Base-by-base conservation (phyloP, 1,284 basidiomycete species). In the Boletus chippewaensis region DNA sequence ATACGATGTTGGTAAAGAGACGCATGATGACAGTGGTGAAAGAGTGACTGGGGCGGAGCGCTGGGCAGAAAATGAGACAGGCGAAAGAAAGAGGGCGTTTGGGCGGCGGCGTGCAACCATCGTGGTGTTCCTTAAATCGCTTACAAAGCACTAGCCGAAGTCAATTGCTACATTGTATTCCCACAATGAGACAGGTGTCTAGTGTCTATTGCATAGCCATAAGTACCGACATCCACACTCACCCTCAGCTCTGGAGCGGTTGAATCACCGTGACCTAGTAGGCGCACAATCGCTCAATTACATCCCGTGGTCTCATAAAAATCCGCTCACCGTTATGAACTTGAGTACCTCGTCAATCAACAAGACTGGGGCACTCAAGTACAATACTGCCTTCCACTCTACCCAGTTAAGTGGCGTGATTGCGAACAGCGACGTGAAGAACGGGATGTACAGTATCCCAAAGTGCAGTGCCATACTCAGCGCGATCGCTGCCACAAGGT, bases 371-470 rank as follows among this genome's bases (percentile, higher is more conserved):
- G 84, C 83, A 56, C 90, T 94, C 57, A 98, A 80, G 61, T 77
- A 81, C 52, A 99, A 67, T 8, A 99, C 95, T n/a, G 92, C 94
- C 68, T 88, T 84, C 94, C 95, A 98, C 72, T 99, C 95, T 15
- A 70, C 71, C 84, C 83, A 88, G 73, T 93, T 95, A 52, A 99
- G 78, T 4, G 94, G 89, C 0, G 87, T 86, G 66, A 98, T 95
- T 48, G 88, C 87, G 70, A 99, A 98, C 51, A 95, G 67, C n/a
- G 82, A 74, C 34, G 89, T 85, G 70, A 97, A 92, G 81, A 94
- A 88, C 4, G 94, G 93, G 41, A 95, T 89, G 68, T 97, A 98
- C 61, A 98, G 77, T 63, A 98, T 97, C 72, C 85, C 87, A 64
- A 95, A 83, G 70, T 99, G 95, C 28, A 98, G 75, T 0, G 71